A percentile compares a stretch with the other conserved stretches of the same genome.
Evolutionary conservation across 345 rosid species (phyloP).

Genomic region (Conringia planisiliqua): DNA sequence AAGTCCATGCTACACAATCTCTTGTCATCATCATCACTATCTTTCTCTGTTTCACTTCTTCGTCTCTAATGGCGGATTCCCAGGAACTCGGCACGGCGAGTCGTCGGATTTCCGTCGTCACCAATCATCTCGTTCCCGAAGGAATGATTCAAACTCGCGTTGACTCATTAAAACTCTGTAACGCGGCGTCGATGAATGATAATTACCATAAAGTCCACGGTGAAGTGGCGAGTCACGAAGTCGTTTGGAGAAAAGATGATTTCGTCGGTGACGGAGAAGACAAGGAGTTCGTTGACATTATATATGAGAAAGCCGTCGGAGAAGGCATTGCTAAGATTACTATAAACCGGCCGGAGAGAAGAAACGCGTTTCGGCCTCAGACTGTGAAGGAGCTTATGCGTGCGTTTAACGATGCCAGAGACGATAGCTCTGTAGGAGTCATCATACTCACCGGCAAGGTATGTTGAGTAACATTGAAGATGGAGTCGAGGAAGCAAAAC

Average conservation of each 20-base stretch:
- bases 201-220: constrained; percentile 76
- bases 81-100: constrained; percentile 38
- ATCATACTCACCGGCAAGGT: constrained; percentile 91
- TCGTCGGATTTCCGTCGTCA: constrained; percentile 52
- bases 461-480: neutral
- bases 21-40: neutral
- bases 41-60: constrained; percentile 17
- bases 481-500: neutral
- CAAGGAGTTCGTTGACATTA: constrained; percentile 58
- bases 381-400: constrained; percentile 78
- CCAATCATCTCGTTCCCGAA: constrained; percentile 46
- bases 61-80: constrained; percentile 27
- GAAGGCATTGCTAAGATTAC: constrained; percentile 93
- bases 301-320: constrained; percentile 76
- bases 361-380: constrained; percentile 77
- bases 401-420: constrained; percentile 81
- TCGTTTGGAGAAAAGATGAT: constrained; percentile 55
- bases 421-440: constrained; percentile 72
- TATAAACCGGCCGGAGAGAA: constrained; percentile 77
- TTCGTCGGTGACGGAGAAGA: constrained; percentile 14
- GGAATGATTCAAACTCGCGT: neutral
- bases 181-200: constrained; percentile 51
- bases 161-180: constrained; percentile 32
- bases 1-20: neutral
- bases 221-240: constrained; percentile 49